Conservation (phyloP, 2,329 filamentous ascomycete genomes). For the Amauroascus verrucosus region DNA sequence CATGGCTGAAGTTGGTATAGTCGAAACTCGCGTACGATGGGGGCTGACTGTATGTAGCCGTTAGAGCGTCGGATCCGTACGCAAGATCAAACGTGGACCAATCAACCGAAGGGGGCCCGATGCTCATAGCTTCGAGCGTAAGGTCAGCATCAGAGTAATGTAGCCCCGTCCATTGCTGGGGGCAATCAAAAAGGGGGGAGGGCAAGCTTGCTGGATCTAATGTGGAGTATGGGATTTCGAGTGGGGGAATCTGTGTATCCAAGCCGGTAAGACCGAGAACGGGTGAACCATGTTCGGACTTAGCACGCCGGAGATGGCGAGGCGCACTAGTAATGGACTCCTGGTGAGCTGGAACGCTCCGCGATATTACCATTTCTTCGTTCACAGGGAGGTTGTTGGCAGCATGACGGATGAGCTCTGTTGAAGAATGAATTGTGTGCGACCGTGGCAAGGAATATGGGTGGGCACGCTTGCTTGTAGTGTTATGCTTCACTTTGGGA, state of each 20-base stretch:
- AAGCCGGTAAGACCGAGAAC: conserved; percentile 27
- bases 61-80: conserved; percentile 27
- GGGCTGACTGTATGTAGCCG: conserved; percentile 35
- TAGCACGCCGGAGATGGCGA: conserved; percentile 29
- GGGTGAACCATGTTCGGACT: conserved; percentile 41
- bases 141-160: conserved; percentile 38
- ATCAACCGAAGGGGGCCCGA: conserved; percentile 37
- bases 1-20: conserved; percentile 31
- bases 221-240: conserved; percentile 33
- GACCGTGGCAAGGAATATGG: conserved; percentile 53
- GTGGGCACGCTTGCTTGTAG: conserved; percentile 50
- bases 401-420: conserved; percentile 41
- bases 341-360: conserved; percentile 22
- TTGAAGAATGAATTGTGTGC: conserved; percentile 40
- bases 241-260: conserved; percentile 28
- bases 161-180: conserved; percentile 30
- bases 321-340: conserved; percentile 26
- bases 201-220: conserved; percentile 28
- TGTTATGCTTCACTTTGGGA: conserved; percentile 56
- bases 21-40: conserved; percentile 40
- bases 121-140: conserved; percentile 27
- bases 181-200: conserved; percentile 28
- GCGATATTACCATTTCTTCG: conserved; percentile 23
- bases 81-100: conserved; percentile 41
- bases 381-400: conserved; percentile 43